A percentile compares a stretch with the other conserved stretches of the same genome.
Conservation (phyloP, 495 filamentous ascomycete species). For the Coniosporium apollinis region DNA sequence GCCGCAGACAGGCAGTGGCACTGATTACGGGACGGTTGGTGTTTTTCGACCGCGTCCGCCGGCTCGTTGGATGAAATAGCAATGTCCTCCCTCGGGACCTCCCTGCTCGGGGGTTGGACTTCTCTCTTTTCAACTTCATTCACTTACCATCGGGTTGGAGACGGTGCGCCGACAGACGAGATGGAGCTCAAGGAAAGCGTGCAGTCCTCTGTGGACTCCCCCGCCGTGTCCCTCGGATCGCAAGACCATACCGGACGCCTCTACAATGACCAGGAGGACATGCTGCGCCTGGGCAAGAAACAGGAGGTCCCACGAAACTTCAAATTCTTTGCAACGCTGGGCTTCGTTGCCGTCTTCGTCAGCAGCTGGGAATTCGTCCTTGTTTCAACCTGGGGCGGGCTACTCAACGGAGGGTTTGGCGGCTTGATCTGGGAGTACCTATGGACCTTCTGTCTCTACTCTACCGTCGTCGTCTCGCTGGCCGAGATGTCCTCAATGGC, state of each 20-base stretch:
- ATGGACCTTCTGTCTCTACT: slow-evolving; percentile 29
- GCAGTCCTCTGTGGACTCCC: neutral
- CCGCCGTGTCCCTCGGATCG: neutral
- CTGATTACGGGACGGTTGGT: no score
- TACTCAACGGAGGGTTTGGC: slow-evolving; percentile 39
- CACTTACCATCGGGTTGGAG: neutral
- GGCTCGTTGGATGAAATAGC: no score
- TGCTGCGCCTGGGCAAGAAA: slow-evolving; percentile 21
- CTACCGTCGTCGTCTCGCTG: slow-evolving; percentile 33
- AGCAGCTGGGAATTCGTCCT: slow-evolving; percentile 20
- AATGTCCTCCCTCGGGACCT: no score
- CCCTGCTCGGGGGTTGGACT: no score
- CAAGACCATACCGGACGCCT: neutral
- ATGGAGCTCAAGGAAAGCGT: neutral
- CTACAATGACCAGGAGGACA: slow-evolving; percentile 14
- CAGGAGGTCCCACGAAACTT: slow-evolving; percentile 23
- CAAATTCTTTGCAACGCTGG: slow-evolving; percentile 12
- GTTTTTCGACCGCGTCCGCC: no score
- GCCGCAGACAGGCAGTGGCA: no score
- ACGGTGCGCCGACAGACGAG: neutral
- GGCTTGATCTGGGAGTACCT: slow-evolving; percentile 42
- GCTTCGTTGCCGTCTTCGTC: slow-evolving; percentile 20
- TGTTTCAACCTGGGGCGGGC: slow-evolving; percentile 25
- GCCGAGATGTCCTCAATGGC: slow-evolving; percentile 43
- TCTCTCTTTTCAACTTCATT: neutral